Evolutionary conservation across 75 land plant species (phyloP), one percentile per base, ranked within the genome.

Genomic region (Selaginella tamariscina): DNA sequence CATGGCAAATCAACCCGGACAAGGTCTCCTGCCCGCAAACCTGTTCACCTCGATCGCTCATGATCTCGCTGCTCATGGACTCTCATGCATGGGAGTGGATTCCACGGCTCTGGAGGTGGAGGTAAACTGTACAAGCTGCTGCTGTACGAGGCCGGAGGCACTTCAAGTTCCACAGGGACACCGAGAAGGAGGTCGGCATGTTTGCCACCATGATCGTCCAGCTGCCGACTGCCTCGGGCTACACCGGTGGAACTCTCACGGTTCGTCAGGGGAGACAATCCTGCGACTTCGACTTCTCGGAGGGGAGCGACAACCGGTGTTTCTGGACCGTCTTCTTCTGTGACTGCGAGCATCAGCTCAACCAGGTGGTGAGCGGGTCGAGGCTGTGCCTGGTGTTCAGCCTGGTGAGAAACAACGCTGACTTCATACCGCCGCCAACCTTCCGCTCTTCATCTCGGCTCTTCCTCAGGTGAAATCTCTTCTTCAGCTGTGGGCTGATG

Each of bases 141-240:
- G n/a, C n/a, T n/a, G n/a, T n/a, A n/a, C n/a, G n/a, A n/a, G n/a
- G n/a, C n/a, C n/a, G n/a, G n/a, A n/a, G n/a, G n/a, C n/a, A n/a
- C n/a, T n/a, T n/a, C n/a, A n/a, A n/a, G n/a, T n/a, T n/a, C n/a
- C n/a, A n/a, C n/a, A n/a, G n/a, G n/a, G n/a, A n/a, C n/a, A n/a
- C n/a, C n/a, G 66, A 65, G 32, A 65, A 29, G 66, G 66, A 65
- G 66, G 20, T 31, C 32, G 66, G 66, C 29, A 65, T 65, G 66
- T 27, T 65, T 65, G 66, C 33, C 33, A 65, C 66, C 5, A 29
- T 65, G 9, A 65, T 65, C 29, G 20, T 65, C n/a, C 66, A 65
- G 32, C 31, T 65, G n/a, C 66, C 66, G 21, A 13, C 66, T 27
- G 8, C 8, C 2, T 65, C 32, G 27, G 26, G 26, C 32, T 32